Percentiles rank a stretch among this genome's conserved stretches.
These are phyloP conservation scores for Annona cherimola DNA, from an alignment of 164 flowering plant genomes.

Conservation along the genomic window DNA sequence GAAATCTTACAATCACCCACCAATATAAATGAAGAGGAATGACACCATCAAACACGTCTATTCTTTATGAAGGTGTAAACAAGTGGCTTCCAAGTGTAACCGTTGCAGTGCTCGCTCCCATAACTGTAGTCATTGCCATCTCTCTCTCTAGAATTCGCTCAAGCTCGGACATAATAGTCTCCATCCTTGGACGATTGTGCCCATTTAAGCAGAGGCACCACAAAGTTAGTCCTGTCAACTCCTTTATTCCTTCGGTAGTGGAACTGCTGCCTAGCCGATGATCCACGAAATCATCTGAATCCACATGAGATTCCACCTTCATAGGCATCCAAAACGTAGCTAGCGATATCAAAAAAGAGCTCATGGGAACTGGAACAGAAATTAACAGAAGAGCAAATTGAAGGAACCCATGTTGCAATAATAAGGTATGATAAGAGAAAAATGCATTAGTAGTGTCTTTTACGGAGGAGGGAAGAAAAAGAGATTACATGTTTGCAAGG, in stretches of 20 bases:
- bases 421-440: too few relatives aligned
- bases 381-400: too few relatives aligned
- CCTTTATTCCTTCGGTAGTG: slow-evolving; percentile 52
- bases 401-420: too few relatives aligned
- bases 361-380: too few relatives aligned
- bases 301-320: slow-evolving; percentile 44
- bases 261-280: slow-evolving; percentile 43
- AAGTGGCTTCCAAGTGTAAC: slow-evolving; percentile 57
- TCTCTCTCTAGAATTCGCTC: slow-evolving; percentile 55
- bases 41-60: background rate
- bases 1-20: background rate
- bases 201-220: slow-evolving; percentile 45
- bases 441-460: too few relatives aligned
- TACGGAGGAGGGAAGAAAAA: too few relatives aligned
- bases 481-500: too few relatives aligned
- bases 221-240: slow-evolving; percentile 40
- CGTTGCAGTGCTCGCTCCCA: slow-evolving; percentile 51
- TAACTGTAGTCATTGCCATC: slow-evolving; percentile 48
- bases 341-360: too few relatives aligned
- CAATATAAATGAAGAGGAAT: slow-evolving; percentile 8
- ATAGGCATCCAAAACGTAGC: background rate
- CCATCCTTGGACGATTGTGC: slow-evolving; percentile 46
- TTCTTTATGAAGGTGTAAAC: slow-evolving; percentile 28
- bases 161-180: slow-evolving; percentile 41
- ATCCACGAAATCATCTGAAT: slow-evolving; percentile 40